A percentile compares a stretch with the other conserved stretches of the same genome.
Evolutionary conservation across 768 basidiomycete species (phyloP).

Genomic region (Suillus discolor): DNA sequence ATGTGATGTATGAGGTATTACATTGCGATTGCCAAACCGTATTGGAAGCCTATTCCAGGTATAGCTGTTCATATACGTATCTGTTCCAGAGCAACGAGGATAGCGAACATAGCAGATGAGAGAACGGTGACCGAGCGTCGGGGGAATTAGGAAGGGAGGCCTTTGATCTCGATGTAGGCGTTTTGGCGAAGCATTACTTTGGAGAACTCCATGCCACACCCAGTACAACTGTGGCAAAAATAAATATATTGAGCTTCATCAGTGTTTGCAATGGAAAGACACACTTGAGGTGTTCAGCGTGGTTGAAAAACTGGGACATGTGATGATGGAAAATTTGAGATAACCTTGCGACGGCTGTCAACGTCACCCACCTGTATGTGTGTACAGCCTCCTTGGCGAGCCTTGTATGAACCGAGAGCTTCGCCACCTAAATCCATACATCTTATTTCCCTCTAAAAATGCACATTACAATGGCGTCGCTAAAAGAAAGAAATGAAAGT

Average conservation of each 20-base stretch:
- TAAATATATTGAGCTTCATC: not conserved
- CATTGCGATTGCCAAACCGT: slow-evolving; percentile 25
- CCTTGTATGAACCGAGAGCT: slow-evolving; percentile 43
- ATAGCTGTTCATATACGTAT: slow-evolving; percentile 8
- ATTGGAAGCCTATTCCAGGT: slow-evolving; percentile 18
- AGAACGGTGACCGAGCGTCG: not conserved
- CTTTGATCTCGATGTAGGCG: slow-evolving; percentile 43
- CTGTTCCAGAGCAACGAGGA: slow-evolving; percentile 7
- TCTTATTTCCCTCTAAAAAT: slow-evolving; percentile 41
- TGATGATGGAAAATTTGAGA: slow-evolving; percentile 11
- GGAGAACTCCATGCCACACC: slow-evolving; percentile 43
- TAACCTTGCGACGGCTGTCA: slow-evolving; percentile 2
- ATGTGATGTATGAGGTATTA: slow-evolving; percentile 29
- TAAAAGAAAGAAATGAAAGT: not conserved
- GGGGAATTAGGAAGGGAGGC: slow-evolving; percentile 35
- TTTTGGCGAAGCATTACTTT: slow-evolving; percentile 42
- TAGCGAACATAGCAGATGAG: slow-evolving; percentile 1
- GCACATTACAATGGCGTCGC: slow-evolving; percentile 14
- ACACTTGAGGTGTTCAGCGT: slow-evolving; percentile 39
- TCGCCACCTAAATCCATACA: slow-evolving; percentile 46
- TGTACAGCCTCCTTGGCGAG: slow-evolving; percentile 41
- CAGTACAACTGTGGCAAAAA: slow-evolving; percentile 34
- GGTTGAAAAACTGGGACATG: slow-evolving; percentile 40
- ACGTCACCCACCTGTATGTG: slow-evolving; percentile 40
- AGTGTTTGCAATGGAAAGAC: slow-evolving; percentile 16